These are phyloP conservation scores for Solanum ossicruentum DNA, from an alignment of 257 asterid genomes.

Conservation along the genomic window DNA sequence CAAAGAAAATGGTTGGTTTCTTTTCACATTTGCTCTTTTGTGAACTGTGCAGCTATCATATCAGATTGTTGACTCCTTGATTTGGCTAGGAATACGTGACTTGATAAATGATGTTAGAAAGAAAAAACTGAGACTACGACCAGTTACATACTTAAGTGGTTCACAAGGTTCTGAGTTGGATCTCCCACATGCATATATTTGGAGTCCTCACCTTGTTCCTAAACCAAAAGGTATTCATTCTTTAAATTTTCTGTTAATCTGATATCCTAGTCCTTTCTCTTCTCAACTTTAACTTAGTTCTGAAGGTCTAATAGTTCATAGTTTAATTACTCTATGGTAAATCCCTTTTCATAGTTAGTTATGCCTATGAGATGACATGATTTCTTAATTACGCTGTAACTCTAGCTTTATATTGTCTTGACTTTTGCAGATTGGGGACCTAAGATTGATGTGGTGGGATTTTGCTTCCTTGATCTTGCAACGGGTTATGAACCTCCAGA, in stretches of 20 bases:
- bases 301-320: not conserved
- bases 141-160: slow-evolving; percentile 64
- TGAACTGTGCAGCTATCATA: slow-evolving; percentile 60
- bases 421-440: slow-evolving; percentile 79
- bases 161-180: slow-evolving; percentile 35
- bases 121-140: slow-evolving; percentile 69
- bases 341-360: not conserved
- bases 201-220: slow-evolving; percentile 98
- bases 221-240: slow-evolving; percentile 67
- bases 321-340: not conserved
- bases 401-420: not conserved
- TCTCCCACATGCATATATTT: slow-evolving; percentile 73
- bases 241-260: not conserved
- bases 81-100: slow-evolving; percentile 94
- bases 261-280: not conserved
- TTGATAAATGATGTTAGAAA: slow-evolving; percentile 78
- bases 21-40: slow-evolving; percentile 7
- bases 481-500: slow-evolving; percentile 75
- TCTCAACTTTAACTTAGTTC: not conserved
- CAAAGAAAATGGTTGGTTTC: not conserved
- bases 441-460: slow-evolving; percentile 87
- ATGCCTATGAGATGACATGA: not conserved
- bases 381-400: not conserved
- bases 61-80: slow-evolving; percentile 72
- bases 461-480: slow-evolving; percentile 89